Evolutionary conservation across 1,139 yeast genomes (phyloP), one percentile per base, ranked within the genome.

Genomic region (Suzukiozyma palmioleophila): DNA sequence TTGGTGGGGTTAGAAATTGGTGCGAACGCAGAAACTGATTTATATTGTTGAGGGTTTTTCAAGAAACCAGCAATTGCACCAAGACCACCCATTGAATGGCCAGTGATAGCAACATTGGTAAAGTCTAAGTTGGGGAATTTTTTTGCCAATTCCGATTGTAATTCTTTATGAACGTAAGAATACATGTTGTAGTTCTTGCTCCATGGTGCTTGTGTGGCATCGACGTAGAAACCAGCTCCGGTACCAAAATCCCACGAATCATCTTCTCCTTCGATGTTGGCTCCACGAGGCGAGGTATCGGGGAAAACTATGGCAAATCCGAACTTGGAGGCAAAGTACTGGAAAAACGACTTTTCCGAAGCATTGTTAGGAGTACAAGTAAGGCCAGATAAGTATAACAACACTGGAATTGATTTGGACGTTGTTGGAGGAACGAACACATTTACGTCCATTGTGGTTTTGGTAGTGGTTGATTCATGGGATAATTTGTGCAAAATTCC

Each of bases 41-140:
- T 79, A 70, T 84, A 92, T 53, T 70, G 70, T 3, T 81, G 84
- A 1, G 92, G 88, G 57, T 85, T 80, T 48, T 73, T 77, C 41
- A 92, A 66, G 58, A 78, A 90, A 12, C 95, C 81, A 41, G 84
- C 68, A 44, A 92, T 65, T 0, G 98, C 96, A 39, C 98, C 98
- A 59, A 77, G 88, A 0, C 98, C 98, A 37, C 98, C 98, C 97
- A 92, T 92, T 2, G 98, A 92, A 60, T 92, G 97, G 33, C 97
- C 97, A 9, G 94, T 81, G 47, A 92, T 80, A 22, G 92, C 77
- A 40, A 82, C 73, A 37, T 76, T 81, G 26, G 62, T 57, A 41
- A 78, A 68, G 57, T 86, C 84, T 47, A 86, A 66, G 28, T 66
- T 60, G 3, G 70, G 52, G 51, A 73, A 84, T 34, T 75, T 66